phyloP scores from a whole-genome alignment of 164 flowering plant species.

The Magnolia officinalis region DNA sequence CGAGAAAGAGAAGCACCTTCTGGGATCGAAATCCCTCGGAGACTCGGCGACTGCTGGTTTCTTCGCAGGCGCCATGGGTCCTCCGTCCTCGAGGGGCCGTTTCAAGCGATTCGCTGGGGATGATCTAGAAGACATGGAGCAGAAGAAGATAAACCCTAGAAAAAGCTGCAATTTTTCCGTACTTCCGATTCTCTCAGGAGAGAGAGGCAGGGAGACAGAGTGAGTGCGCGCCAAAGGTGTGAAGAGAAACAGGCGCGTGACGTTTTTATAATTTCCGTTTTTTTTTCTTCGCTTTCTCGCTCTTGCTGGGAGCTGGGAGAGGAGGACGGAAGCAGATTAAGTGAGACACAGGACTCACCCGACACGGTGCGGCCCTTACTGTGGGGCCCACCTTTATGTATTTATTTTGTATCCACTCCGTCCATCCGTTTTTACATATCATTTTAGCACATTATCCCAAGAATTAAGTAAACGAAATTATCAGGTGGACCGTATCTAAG shows the following conservation, averaged over 20 bases:
- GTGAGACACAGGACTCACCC: too few species aligned
- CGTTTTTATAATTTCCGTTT: too few species aligned
- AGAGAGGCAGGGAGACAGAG: neutral
- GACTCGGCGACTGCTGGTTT: neutral
- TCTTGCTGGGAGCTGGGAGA: too few species aligned
- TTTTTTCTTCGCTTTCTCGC: too few species aligned
- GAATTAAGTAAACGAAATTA: too few species aligned
- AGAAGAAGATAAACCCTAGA: neutral
- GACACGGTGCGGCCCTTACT: too few species aligned
- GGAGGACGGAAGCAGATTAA: too few species aligned
- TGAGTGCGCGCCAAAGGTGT: neutral
- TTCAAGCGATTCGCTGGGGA: neutral
- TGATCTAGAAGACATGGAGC: neutral
- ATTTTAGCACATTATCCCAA: too few species aligned
- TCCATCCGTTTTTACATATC: too few species aligned
- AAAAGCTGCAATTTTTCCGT: neutral
- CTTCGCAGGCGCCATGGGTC: neutral
- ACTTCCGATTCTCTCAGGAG: neutral
- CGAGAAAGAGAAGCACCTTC: neutral
- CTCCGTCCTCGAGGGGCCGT: neutral
- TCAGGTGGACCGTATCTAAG: too few species aligned
- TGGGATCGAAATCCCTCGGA: neutral
- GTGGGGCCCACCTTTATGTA: too few species aligned
- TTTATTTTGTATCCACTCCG: too few species aligned
- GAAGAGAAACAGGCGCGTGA: neutral